Base-by-base conservation (phyloP, 1,139 yeast genomes). In the Casaregolazyma suthepensis region DNA sequence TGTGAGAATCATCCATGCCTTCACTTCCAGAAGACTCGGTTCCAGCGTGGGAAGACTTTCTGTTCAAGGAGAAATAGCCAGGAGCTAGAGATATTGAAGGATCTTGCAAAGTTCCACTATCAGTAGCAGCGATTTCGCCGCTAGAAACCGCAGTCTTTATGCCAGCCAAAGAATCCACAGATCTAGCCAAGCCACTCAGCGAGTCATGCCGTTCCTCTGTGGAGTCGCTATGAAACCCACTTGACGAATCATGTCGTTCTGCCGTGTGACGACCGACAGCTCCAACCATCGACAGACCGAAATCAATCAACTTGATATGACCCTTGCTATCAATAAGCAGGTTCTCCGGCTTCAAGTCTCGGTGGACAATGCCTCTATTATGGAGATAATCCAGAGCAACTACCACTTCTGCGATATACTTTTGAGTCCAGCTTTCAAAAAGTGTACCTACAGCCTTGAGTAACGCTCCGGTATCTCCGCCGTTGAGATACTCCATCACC, bases 281-380 rank as follows among this genome's bases (percentile, higher is more conserved):
- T 22, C 98, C 98, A 75, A 90, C 83, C 66, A 96, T 75, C 4
- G 96, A 87, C 50, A 94, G 76, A 0, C 99, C 99, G 73, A 94
- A 94, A 71, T 94, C 99, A 0, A 97, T 91, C 58, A 94, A 72
- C 67, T 93, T 94, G 59, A 93, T 71, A 71, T 93, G 99, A 0
- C 99, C 99, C 45, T 76, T 74, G 53, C 81, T 76, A 66, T 91
- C 98, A 60, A 94, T 90, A 61, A 94, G 75, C 40, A 94, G 71
- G 63, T 94, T 94, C 66, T 94, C 99, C 0, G 99, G 99, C 67
- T 94, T 94, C 66, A 89, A 74, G 69, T 94, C 99, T 63, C 97
- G 83, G 70, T 94, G 99, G 56, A 93, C 87, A 48, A 94, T 88
- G 0, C 96, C 97, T 62, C 87, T 79, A 50, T 78, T 74, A 68